Evolutionary conservation across 140 eudicot species (phyloP), one percentile per base, ranked within the genome.

Genomic region (Cichorium intybus): DNA sequence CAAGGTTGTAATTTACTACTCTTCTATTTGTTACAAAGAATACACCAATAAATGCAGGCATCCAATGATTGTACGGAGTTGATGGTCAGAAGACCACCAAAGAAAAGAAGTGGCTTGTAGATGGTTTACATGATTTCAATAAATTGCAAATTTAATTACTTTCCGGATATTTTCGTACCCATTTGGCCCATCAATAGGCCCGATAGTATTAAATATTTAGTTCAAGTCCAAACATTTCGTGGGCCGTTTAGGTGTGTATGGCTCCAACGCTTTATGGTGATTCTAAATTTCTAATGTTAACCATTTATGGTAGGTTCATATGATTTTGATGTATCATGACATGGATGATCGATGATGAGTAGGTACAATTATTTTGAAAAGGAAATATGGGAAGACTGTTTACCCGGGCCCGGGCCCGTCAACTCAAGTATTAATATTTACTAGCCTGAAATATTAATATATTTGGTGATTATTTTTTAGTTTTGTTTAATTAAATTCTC

Each of bases 81-180:
- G 43, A 56, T 9, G 48, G 4, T 58, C 7, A 31, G 34, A 33
- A 10, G 4, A 24, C 12, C 46, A 56, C 45, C 24, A 16, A 29
- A 56, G 23, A 28, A n/a, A 35, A 60, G 14, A 60, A 60, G 64
- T 35, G 66, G 51, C 66, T 35, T 34, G 51, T 35, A 60, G 66
- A 35, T 4, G 63, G 28, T 16, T 56, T 57, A 56, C 63, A 17
- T 56, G 45, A 8, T 16, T 29, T 5, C 8, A 28, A 20, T 56
- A 26, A 26, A 56, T 56, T 29, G 16, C 16, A 56, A 8, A 29
- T 28, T 28, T 56, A n/a, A 56, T 27, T 12, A 8, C 56, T 10
- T 50, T 50, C n/a, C 22, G 6, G 14, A 37, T 11, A 34, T 26
- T 56, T 56, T 16, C 23, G 62, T 50, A 7, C 56, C n/a, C 9